These are phyloP conservation scores for Gracilaria vermiculophylla DNA, from an alignment of 23 red algal species.

Conservation along the genomic window DNA sequence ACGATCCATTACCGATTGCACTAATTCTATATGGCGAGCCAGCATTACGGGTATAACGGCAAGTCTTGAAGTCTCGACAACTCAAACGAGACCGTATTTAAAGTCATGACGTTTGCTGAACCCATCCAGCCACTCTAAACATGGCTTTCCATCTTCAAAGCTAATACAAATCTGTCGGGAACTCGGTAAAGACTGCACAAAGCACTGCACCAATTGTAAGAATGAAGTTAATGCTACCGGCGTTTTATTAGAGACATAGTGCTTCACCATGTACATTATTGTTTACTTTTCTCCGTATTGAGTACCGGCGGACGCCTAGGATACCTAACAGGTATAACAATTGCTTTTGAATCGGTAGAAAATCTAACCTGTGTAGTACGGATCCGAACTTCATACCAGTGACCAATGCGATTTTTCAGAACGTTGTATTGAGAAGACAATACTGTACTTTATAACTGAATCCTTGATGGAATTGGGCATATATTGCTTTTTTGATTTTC, in stretches of 20 bases:
- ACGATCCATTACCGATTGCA: background rate
- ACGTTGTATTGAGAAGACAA: background rate
- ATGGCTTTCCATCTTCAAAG: background rate
- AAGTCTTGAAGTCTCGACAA: background rate
- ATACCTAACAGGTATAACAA: background rate
- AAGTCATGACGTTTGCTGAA: background rate
- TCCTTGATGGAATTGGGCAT: background rate
- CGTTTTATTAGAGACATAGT: background rate
- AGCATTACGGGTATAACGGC: background rate
- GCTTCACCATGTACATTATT: background rate
- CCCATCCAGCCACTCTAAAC: background rate
- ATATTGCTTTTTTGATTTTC: background rate
- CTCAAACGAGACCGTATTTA: background rate
- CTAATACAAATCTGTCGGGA: background rate
- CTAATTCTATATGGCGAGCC: background rate
- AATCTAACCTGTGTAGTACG: background rate
- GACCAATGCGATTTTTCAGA: background rate
- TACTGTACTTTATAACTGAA: background rate
- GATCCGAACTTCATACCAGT: background rate
- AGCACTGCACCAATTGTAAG: background rate
- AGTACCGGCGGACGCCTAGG: background rate
- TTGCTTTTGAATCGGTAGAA: no score
- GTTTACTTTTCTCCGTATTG: background rate
- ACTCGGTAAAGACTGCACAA: background rate
- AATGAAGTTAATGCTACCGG: background rate